Conservation (phyloP, 2,329 filamentous ascomycete genomes). For the Simplicillium aogashimaense region DNA sequence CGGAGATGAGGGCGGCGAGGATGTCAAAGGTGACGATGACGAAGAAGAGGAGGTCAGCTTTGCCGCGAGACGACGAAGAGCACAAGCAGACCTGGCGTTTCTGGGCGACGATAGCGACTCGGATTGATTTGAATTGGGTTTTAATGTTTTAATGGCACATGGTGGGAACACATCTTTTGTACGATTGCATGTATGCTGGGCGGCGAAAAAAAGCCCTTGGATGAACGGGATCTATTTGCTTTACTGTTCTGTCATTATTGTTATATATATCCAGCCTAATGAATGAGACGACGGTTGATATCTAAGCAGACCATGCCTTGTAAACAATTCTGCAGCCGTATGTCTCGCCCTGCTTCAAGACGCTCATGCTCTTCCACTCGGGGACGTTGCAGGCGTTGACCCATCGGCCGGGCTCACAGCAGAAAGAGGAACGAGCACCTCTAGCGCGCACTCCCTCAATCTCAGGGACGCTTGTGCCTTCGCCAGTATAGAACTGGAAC, state of each 20-base stretch:
- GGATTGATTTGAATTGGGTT: constrained; percentile 30
- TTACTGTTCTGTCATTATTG: neutral
- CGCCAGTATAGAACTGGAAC: constrained; percentile 95
- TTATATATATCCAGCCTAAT: neutral
- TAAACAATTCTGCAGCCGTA: constrained; percentile 80
- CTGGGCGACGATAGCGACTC: constrained; percentile 60
- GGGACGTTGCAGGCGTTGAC: constrained; percentile 80
- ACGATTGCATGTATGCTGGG: neutral
- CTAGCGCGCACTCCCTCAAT: constrained; percentile 54
- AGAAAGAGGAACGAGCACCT: constrained; percentile 66
- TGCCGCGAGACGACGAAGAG: constrained; percentile 35
- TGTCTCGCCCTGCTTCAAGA: constrained; percentile 74
- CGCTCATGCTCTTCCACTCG: constrained; percentile 67
- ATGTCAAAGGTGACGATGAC: constrained; percentile 15
- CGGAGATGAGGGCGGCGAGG: constrained; percentile 13
- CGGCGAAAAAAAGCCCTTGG: neutral
- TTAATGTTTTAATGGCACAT: neutral
- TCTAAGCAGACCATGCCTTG: constrained; percentile 65
- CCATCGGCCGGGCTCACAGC: constrained; percentile 84
- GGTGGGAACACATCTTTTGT: neutral
- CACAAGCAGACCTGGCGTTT: constrained; percentile 50
- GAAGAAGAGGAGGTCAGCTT: constrained; percentile 22
- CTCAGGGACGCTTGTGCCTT: constrained; percentile 68
- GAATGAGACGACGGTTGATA: neutral
- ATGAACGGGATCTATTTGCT: neutral